Evolutionary conservation across 768 basidiomycete genomes (phyloP), one percentile per base, ranked within the genome.

Genomic region (Amanita molliuscula): DNA sequence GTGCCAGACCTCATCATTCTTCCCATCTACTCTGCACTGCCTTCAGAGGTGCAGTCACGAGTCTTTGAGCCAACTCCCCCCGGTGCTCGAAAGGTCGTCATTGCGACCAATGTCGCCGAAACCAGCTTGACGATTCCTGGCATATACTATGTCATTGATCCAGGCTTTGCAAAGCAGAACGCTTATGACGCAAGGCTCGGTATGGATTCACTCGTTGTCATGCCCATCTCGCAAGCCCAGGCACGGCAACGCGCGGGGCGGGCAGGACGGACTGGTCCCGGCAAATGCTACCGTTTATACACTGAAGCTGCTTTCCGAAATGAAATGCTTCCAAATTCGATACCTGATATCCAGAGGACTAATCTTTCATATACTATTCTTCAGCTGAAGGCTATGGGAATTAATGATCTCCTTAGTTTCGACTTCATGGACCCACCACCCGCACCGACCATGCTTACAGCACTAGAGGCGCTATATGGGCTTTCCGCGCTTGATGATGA

Each of bases 351-450:
- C 56, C 95, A 97, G 64, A 81, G 96, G 26, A 88, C 88, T 46
- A 97, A 99, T 66, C 69, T 99, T 54, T 79, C 95, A 4, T 75
- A 81, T 50, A 98, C 95, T 0, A 97, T 99, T 61, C 67, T 98
- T 13, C 88, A 94, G 69, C 74, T 98, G 49, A 98, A 98, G 65
- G 96, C 96, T 3, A 98, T 99, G 96, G 96, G 95, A 31, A 81
- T 98, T 71, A 98, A 98, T 59, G 96, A 99, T 62, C 69, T 98
- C 3, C 81, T 98, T 51, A 91, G 89, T 67, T 98, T 98, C 67
- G 95, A 96, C 65, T 99, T 98, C 62, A 98, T 99, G 96, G 96
- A 98, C 65, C 93, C 95, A 1, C 96, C 96, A 21, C 96, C 94
- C 0, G 88, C 93, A 3, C 91, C 85, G 60, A 97, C 95, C 8